Evolutionary conservation across 139 green algal genomes (phyloP).

Genomic region (Tetraselmis striata): DNA sequence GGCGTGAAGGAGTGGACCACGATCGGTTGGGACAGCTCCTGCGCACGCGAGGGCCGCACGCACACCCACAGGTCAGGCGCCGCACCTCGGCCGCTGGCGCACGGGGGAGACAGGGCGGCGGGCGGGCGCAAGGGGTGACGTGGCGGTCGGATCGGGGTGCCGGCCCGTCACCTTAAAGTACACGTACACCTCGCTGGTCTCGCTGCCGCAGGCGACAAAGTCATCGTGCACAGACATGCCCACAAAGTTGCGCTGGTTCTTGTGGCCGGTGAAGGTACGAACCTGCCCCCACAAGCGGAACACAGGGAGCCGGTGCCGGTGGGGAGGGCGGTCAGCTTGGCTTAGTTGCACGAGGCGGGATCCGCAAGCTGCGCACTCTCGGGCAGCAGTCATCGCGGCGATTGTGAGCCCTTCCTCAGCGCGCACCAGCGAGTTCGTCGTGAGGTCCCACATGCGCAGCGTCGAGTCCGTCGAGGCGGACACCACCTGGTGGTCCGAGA

Average conservation of each 20-base stretch:
- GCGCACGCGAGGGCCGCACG: too few species aligned
- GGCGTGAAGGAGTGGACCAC: background rate
- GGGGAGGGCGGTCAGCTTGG: too few species aligned
- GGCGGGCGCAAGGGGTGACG: too few species aligned
- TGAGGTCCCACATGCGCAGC: background rate
- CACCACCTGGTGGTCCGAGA: background rate
- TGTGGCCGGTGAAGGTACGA: slow-evolving; percentile 3
- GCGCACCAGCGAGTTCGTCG: background rate
- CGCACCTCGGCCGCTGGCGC: too few species aligned
- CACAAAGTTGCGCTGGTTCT: slow-evolving; percentile 13
- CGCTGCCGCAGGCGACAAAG: slow-evolving; percentile 77
- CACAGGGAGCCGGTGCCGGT: background rate
- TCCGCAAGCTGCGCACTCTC: too few species aligned
- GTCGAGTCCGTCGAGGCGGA: slow-evolving; percentile 7
- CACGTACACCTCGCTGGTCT: slow-evolving; percentile 68
- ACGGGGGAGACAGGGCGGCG: too few species aligned
- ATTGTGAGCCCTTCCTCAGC: too few species aligned
- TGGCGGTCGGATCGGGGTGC: too few species aligned
- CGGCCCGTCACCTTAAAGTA: slow-evolving; percentile 59
- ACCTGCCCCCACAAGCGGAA: background rate
- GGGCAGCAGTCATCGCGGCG: too few species aligned
- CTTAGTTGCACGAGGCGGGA: too few species aligned
- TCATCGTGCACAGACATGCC: slow-evolving; percentile 37
- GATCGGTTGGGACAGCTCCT: background rate
- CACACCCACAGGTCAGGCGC: too few species aligned